Conservation (phyloP, 371 early-diverging fungal genomes). For the Polyrhizophydium stewartii region DNA sequence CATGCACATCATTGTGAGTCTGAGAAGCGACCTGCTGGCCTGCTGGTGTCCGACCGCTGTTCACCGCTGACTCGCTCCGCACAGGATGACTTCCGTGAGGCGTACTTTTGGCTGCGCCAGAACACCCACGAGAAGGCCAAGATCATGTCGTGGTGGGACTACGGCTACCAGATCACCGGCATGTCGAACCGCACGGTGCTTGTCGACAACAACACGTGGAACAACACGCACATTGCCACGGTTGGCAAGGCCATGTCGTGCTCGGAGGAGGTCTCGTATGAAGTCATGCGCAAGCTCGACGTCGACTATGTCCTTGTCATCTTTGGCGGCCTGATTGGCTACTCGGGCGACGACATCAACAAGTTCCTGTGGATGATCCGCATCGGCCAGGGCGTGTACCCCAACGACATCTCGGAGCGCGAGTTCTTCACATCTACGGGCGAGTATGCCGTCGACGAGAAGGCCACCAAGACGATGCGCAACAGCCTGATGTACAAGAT, state of each 20-base stretch:
- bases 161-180: slow-evolving; percentile 99
- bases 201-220: slow-evolving; percentile 99
- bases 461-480: slow-evolving; percentile 85
- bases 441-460: slow-evolving; percentile 90
- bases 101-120: slow-evolving; percentile 97
- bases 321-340: slow-evolving; percentile 94
- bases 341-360: slow-evolving; percentile 99
- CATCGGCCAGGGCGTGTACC: slow-evolving; percentile 96
- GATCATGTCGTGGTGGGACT: slow-evolving; percentile 99
- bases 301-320: slow-evolving; percentile 95
- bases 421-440: slow-evolving; percentile 85
- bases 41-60: neutral
- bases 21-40: too few relatives aligned
- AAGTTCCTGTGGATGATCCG: slow-evolving; percentile 99
- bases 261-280: slow-evolving; percentile 86
- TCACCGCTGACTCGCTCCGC: neutral
- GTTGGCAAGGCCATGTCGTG: slow-evolving; percentile 95
- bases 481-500: slow-evolving; percentile 94
- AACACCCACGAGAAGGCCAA: slow-evolving; percentile 92
- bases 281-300: slow-evolving; percentile 85
- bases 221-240: slow-evolving; percentile 99
- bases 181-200: slow-evolving; percentile 96
- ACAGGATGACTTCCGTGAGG: slow-evolving; percentile 97
- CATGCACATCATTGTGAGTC: slow-evolving; percentile 70
- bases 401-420: slow-evolving; percentile 83